phyloP scores from a whole-genome alignment of 2,329 filamentous ascomycete species.

The Xylariaceae sp. region DNA sequence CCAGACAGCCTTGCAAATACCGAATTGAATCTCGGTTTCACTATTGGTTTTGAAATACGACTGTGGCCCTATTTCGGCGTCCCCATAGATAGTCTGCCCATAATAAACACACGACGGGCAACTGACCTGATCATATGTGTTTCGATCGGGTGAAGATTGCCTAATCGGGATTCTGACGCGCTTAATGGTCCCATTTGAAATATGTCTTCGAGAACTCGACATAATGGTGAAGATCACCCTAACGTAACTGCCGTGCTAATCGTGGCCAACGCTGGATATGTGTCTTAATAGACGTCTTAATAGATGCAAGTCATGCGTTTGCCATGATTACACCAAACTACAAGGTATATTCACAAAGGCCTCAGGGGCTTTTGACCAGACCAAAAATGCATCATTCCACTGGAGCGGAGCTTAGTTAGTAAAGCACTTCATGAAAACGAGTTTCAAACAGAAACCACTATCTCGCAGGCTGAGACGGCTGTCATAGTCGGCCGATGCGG shows the following conservation, averaged over 20 bases:
- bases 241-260: neutral
- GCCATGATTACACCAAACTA: constrained; percentile 3
- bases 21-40: constrained; percentile 15
- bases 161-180: constrained; percentile 1
- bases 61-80: neutral
- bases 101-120: neutral
- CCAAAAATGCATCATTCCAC: constrained; percentile 52
- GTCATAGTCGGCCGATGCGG: neutral
- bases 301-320: constrained; percentile 5
- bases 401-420: constrained; percentile 12
- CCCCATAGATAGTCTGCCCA: constrained; percentile 14
- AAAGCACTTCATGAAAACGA: neutral
- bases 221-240: neutral
- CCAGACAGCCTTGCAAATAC: too few relatives aligned
- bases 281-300: neutral
- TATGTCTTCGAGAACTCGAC: too few relatives aligned
- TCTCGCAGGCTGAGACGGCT: neutral
- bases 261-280: neutral
- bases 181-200: constrained; percentile 14
- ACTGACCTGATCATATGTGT: constrained; percentile 7
- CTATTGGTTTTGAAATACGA: constrained; percentile 3
- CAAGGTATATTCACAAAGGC: constrained; percentile 2
- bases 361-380: constrained; percentile 48
- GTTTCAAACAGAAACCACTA: neutral
- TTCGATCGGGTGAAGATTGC: constrained; percentile 13